Percentiles rank a stretch among this genome's conserved stretches.
Conservation (phyloP, 2,329 filamentous ascomycete species). For the Sporothrix dimorphospora region DNA sequence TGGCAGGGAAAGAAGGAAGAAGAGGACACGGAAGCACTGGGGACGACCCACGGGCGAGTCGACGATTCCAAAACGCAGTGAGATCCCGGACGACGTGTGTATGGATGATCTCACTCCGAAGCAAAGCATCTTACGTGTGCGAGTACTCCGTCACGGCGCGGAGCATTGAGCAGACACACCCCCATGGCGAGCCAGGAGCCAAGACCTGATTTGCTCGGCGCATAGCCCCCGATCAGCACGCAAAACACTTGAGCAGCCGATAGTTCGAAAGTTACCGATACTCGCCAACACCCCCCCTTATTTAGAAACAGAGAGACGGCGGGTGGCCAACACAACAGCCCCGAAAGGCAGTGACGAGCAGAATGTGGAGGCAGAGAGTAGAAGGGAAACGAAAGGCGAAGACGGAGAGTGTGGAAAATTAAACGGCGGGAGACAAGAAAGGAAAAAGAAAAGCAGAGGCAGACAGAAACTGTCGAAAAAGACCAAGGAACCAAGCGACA, state of each 20-base stretch:
- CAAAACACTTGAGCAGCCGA: constrained; percentile 4
- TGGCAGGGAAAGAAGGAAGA: neutral
- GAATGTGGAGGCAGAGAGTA: neutral
- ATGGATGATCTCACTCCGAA: constrained; percentile 23
- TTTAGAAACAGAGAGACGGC: neutral
- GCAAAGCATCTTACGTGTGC: constrained; percentile 21
- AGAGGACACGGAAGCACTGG: neutral
- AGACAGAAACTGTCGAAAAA: neutral
- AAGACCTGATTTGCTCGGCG: constrained; percentile 26
- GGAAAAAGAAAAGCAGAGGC: neutral
- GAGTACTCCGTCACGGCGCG: neutral
- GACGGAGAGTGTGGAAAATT: neutral
- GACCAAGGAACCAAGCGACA: neutral
- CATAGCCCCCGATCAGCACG: constrained; percentile 20
- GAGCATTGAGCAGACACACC: neutral
- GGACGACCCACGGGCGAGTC: neutral
- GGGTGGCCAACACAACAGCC: neutral
- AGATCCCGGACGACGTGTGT: constrained; percentile 5
- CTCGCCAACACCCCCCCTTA: neutral
- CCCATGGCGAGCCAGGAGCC: neutral
- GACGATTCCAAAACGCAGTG: constrained; percentile 15
- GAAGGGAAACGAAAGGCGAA: neutral
- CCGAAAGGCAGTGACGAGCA: neutral
- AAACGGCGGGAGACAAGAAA: neutral
- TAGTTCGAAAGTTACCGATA: neutral